phyloP scores from a whole-genome alignment of 805 yeast genomes.

The Saccharomyces jurei region DNA sequence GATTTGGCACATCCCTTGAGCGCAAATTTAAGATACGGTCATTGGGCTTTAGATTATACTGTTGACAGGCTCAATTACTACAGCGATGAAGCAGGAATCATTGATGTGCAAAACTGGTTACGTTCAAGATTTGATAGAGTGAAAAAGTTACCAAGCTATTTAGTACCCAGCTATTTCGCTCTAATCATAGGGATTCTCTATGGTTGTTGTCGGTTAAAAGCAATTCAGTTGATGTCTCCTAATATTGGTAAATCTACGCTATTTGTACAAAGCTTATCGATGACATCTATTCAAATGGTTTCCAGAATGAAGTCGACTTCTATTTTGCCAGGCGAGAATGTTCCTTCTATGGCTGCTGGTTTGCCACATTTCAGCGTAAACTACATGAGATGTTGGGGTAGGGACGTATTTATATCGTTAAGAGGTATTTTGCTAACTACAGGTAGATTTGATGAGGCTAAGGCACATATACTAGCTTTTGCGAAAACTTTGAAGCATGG shows the following conservation, averaged over 20 bases:
- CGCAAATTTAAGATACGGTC: constrained; percentile 70
- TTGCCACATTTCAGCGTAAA: constrained; percentile 86
- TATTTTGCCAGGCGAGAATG: constrained; percentile 50
- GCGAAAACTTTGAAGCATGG: constrained; percentile 93
- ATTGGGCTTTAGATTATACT: constrained; percentile 82
- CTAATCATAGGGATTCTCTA: constrained; percentile 75
- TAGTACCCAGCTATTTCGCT: constrained; percentile 83
- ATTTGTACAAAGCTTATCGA: constrained; percentile 71
- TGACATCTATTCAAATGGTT: constrained; percentile 82
- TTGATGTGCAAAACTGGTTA: constrained; percentile 63
- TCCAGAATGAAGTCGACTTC: constrained; percentile 70
- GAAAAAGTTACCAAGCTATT: constrained; percentile 61
- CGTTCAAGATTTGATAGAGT: constrained; percentile 53
- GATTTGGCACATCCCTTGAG: constrained; percentile 80
- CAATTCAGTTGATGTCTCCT: constrained; percentile 47
- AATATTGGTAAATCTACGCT: constrained; percentile 53
- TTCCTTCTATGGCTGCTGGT: constrained; percentile 89
- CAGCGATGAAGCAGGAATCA: constrained; percentile 38
- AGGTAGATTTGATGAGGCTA: constrained; percentile 73
- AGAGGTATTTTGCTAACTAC: constrained; percentile 76
- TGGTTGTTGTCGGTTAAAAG: constrained; percentile 67
- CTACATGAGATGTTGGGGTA: constrained; percentile 97
- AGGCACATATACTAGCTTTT: constrained; percentile 71
- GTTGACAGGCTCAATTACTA: constrained; percentile 55
- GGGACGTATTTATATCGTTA: constrained; percentile 85